Base-by-base conservation (phyloP, 306 rosid species). In the Vicia faba region DNA sequence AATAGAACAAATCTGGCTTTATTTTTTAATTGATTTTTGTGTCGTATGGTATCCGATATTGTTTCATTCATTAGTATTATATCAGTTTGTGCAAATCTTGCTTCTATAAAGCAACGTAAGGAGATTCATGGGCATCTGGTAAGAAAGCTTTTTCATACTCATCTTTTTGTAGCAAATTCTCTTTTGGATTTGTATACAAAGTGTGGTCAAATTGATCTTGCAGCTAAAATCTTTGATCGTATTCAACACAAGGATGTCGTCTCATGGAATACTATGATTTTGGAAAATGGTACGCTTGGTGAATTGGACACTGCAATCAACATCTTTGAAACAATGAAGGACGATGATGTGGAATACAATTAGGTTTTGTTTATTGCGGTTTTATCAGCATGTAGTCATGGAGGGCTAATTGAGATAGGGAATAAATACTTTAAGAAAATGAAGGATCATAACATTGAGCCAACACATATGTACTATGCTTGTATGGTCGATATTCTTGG, bases 251-350 rank as follows among this genome's bases (percentile, higher is more conserved):
- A 79, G 79, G 92, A 92, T 69, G 89, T 76, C 41, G 89, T 89
- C 35, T 89, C 97, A 23, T 92, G 97, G 97, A 92, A 92, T 86
- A 87, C 95, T 14, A 92, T 92, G 96, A 92, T 92, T 77, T 85
- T 89, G 68, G n/a, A n/a, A n/a, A n/a, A n/a, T n/a, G n/a, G n/a
- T n/a, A n/a, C n/a, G n/a, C n/a, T n/a, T n/a, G n/a, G n/a, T n/a
- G n/a, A n/a, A n/a, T n/a, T n/a, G n/a, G n/a, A n/a, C n/a, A n/a
- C n/a, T n/a, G n/a, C n/a, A n/a, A n/a, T n/a, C n/a, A n/a, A n/a
- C n/a, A n/a, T n/a, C n/a, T 89, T 92, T 69, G 97, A 89, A 64
- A 83, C 79, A 70, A 89, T 89, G 91, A 83, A 66, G 71, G 83
- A 74, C 74, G 86, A 81, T 43, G 72, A 77, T 8, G 80, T 88